phyloP scores from a whole-genome alignment of 148 eudicot genomes.

The Vaccinium macrocarpon region DNA sequence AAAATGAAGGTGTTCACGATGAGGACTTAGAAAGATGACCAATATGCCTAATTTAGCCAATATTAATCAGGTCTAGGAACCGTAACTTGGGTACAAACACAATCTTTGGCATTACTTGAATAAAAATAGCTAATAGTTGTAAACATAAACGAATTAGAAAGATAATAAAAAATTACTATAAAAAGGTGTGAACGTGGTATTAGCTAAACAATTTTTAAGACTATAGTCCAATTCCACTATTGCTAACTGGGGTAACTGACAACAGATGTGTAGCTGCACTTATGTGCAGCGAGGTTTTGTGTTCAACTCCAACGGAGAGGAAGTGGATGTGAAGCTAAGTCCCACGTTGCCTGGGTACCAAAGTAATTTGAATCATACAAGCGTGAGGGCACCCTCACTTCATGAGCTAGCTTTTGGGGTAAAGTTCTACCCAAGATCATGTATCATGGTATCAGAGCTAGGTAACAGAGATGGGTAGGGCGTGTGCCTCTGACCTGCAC shows the following conservation, averaged over 20 bases:
- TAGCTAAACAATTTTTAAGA: not conserved
- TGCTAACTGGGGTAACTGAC: not conserved
- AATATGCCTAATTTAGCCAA: not conserved
- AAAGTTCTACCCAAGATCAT: too few species aligned
- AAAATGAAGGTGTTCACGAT: conserved; percentile 1
- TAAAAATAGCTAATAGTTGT: not conserved
- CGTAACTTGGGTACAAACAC: not conserved
- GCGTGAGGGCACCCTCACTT: too few species aligned
- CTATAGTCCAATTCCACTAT: not conserved
- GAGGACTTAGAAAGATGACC: not conserved
- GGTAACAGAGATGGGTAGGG: too few species aligned
- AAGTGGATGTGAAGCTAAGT: not conserved
- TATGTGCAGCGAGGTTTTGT: not conserved
- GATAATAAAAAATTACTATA: not conserved
- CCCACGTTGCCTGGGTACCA: too few species aligned
- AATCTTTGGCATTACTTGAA: not conserved
- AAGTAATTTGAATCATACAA: too few species aligned
- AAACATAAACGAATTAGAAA: not conserved
- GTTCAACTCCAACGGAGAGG: not conserved
- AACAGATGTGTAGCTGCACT: not conserved
- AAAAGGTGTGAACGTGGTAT: not conserved
- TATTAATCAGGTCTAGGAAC: not conserved
- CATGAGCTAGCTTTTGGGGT: too few species aligned
- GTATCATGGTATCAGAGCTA: too few species aligned
- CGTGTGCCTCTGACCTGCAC: too few species aligned